Evolutionary conservation across 2,329 filamentous ascomycete species (phyloP).

Genomic region (Fusarium papillatum): DNA sequence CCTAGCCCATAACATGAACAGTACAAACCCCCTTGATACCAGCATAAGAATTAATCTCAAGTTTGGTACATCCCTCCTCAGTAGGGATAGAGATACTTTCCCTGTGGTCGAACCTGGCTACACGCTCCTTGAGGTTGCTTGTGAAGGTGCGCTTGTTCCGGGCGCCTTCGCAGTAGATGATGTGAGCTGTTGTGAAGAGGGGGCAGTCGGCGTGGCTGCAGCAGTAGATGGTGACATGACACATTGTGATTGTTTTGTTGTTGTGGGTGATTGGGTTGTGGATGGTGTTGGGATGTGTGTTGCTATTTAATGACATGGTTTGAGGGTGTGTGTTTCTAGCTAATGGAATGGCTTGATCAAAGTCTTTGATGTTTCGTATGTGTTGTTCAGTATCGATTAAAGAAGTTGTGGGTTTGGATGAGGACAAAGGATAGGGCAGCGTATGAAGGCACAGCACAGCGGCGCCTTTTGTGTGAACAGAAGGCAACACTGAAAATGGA

Average conservation of each 20-base stretch:
- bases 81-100: background rate
- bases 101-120: background rate
- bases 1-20: background rate
- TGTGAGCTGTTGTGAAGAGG: background rate
- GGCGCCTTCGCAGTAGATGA: background rate
- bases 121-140: background rate
- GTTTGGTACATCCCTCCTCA: background rate
- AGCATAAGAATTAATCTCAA: background rate
- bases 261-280: background rate
- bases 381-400: background rate
- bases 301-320: background rate
- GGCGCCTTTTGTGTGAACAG: background rate
- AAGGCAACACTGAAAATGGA: background rate
- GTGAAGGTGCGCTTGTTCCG: background rate
- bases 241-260: constrained; percentile 3
- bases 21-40: background rate
- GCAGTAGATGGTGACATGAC: background rate
- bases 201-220: background rate
- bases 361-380: background rate
- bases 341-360: background rate
- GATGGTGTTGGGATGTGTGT: background rate
- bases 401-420: background rate
- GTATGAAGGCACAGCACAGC: background rate
- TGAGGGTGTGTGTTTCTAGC: background rate
- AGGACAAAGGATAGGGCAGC: background rate